Percentiles rank a stretch among this genome's conserved stretches.
These are phyloP conservation scores for Spathaspora hagerdaliae DNA, from an alignment of 805 yeast species.

Conservation along the genomic window DNA sequence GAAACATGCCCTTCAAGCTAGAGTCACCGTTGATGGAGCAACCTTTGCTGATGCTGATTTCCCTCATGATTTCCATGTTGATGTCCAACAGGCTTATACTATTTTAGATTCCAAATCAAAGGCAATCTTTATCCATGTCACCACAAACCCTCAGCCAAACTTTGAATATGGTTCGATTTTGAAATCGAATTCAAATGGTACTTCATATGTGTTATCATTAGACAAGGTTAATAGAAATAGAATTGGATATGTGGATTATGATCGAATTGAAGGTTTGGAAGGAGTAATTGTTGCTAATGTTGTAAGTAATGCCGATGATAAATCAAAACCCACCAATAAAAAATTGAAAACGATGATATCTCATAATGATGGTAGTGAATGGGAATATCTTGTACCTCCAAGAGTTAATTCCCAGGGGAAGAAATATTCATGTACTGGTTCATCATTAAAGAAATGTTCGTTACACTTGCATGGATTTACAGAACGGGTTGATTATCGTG, in stretches of 20 bases:
- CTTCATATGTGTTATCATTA: slow-evolving; percentile 69
- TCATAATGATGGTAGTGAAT: slow-evolving; percentile 87
- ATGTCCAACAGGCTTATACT: slow-evolving; percentile 55
- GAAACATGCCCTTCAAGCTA: slow-evolving; percentile 50
- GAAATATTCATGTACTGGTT: slow-evolving; percentile 48
- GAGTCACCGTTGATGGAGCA: slow-evolving; percentile 74
- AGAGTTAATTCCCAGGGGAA: slow-evolving; percentile 56
- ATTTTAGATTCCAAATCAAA: slow-evolving; percentile 68
- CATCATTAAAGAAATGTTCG: slow-evolving; percentile 59
- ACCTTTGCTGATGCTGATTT: slow-evolving; percentile 74
- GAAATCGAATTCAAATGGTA: slow-evolving; percentile 90
- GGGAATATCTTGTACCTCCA: slow-evolving; percentile 76
- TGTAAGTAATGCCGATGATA: slow-evolving; percentile 47
- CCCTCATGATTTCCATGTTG: slow-evolving; percentile 61
- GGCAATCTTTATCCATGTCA: slow-evolving; percentile 78
- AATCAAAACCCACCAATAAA: slow-evolving; percentile 34
- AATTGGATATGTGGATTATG: slow-evolving; percentile 83
- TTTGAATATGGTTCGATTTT: slow-evolving; percentile 73
- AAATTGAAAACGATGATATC: slow-evolving; percentile 69
- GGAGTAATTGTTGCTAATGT: slow-evolving; percentile 77
- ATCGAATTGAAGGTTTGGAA: slow-evolving; percentile 75
- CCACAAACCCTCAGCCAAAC: slow-evolving; percentile 50
- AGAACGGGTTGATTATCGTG: slow-evolving; percentile 78
- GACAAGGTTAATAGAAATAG: slow-evolving; percentile 70
- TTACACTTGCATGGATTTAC: slow-evolving; percentile 88